Percentiles rank a stretch among this genome's conserved stretches.
Conservation (phyloP, 2,329 filamentous ascomycete species). For the Penicillium sp. region DNA sequence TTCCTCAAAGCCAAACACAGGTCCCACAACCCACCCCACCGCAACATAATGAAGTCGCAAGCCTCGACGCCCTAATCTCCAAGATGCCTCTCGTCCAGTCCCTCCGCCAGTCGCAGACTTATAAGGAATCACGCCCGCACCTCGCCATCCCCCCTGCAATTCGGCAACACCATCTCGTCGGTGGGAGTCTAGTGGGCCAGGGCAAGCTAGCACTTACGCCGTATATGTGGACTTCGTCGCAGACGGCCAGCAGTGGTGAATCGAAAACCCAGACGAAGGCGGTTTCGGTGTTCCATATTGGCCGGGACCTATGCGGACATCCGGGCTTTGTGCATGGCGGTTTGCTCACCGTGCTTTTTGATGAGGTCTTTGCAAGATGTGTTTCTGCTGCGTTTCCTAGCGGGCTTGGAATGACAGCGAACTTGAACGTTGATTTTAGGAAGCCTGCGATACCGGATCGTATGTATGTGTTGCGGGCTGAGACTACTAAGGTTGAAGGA, state of each 20-base stretch:
- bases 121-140: conserved; percentile 76
- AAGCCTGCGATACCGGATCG: conserved; percentile 33
- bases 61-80: conserved; percentile 27
- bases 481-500: conserved; percentile 36
- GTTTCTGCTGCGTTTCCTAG: conserved; percentile 33
- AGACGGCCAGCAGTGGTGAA: neutral
- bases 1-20: conserved; percentile 16
- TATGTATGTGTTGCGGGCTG: conserved; percentile 33
- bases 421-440: conserved; percentile 38
- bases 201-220: conserved; percentile 76
- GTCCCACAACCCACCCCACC: conserved; percentile 6
- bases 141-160: conserved; percentile 73
- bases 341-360: conserved; percentile 34
- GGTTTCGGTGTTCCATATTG: conserved; percentile 34
- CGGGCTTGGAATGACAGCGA: conserved; percentile 38
- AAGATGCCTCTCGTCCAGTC: conserved; percentile 66
- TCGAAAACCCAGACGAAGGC: conserved; percentile 9
- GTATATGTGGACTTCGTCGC: conserved; percentile 43
- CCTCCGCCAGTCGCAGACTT: conserved; percentile 63
- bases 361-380: conserved; percentile 39
- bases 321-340: conserved; percentile 39
- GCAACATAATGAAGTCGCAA: conserved; percentile 1
- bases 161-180: conserved; percentile 73
- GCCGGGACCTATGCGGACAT: conserved; percentile 34
- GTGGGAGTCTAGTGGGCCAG: conserved; percentile 70